Percentiles rank a stretch among this genome's conserved stretches.
Evolutionary conservation across 768 basidiomycete genomes (phyloP).

Genomic region (Zangia roseola): DNA sequence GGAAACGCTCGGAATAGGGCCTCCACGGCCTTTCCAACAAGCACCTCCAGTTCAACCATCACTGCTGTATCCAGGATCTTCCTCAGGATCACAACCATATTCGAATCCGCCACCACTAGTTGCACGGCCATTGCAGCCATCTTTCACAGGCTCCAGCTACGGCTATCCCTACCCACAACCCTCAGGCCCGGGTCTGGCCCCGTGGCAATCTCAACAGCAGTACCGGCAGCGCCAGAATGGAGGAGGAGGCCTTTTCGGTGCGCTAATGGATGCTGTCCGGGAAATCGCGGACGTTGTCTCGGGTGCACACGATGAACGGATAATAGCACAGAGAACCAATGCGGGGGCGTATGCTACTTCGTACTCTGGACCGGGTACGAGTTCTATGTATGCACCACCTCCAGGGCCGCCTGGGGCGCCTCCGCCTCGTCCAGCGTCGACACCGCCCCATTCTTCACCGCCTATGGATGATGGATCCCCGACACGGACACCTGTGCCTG

Average conservation of each 20-base stretch:
- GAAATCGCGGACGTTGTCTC: slow-evolving; percentile 32
- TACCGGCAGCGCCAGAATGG: slow-evolving; percentile 15
- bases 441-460: slow-evolving; percentile 12
- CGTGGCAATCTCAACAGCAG: slow-evolving; percentile 22
- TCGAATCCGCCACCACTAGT: background rate
- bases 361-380: slow-evolving; percentile 1
- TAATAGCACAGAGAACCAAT: slow-evolving; percentile 14
- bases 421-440: slow-evolving; percentile 10
- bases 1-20: slow-evolving; percentile 60
- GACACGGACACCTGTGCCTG: slow-evolving; percentile 59
- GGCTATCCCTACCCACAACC: slow-evolving; percentile 13
- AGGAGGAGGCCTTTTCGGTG: slow-evolving; percentile 28
- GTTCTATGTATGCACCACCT: slow-evolving; percentile 13
- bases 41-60: slow-evolving; percentile 22
- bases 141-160: slow-evolving; percentile 3
- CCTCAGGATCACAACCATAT: background rate
- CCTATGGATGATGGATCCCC: slow-evolving; percentile 54
- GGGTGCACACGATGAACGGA: slow-evolving; percentile 20
- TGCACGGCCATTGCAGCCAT: background rate
- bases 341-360: slow-evolving; percentile 21
- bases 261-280: slow-evolving; percentile 25
- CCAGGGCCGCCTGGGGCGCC: slow-evolving; percentile 1
- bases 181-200: slow-evolving; percentile 8
- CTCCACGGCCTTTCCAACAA: slow-evolving; percentile 58
- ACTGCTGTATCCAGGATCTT: background rate